Evolutionary conservation across 305 asterid species (phyloP).

Genomic region (Stenogyne calaminthoides): DNA sequence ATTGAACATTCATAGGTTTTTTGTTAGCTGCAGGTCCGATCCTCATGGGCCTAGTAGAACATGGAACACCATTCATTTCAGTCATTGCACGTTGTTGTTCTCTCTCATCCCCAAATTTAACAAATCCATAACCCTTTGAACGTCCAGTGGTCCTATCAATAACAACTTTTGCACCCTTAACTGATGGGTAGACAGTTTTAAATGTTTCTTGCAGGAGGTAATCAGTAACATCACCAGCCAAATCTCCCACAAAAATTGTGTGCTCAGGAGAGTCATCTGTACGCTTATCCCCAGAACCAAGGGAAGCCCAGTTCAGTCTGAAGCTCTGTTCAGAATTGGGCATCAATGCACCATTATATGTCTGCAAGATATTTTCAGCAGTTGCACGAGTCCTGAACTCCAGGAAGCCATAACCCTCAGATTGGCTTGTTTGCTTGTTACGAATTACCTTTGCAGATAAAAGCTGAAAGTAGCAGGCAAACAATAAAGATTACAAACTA

Average conservation of each 20-base stretch:
- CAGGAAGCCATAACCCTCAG: slow-evolving; percentile 88
- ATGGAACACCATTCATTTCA: slow-evolving; percentile 80
- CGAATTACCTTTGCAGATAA: slow-evolving; percentile 66
- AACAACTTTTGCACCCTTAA: slow-evolving; percentile 84
- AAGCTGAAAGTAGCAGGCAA: slow-evolving; percentile 50
- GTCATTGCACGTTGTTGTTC: slow-evolving; percentile 81
- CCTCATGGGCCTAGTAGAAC: slow-evolving; percentile 87
- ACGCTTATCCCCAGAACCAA: slow-evolving; percentile 79
- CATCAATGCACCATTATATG: slow-evolving; percentile 66
- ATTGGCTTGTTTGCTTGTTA: slow-evolving; percentile 69
- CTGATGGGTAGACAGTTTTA: slow-evolving; percentile 59
- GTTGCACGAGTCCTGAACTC: slow-evolving; percentile 69
- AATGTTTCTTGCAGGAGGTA: slow-evolving; percentile 67
- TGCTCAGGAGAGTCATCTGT: slow-evolving; percentile 68
- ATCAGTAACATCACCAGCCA: slow-evolving; percentile 88
- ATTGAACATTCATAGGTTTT: slow-evolving; percentile 53
- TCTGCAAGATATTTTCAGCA: slow-evolving; percentile 64
- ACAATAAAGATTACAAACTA: background rate
- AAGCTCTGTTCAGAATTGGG: slow-evolving; percentile 66
- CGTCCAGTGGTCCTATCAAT: slow-evolving; percentile 80
- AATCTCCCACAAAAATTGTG: slow-evolving; percentile 84
- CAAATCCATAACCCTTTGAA: slow-evolving; percentile 88
- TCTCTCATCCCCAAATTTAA: slow-evolving; percentile 77
- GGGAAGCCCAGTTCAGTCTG: slow-evolving; percentile 84
- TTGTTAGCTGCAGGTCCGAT: slow-evolving; percentile 88